Evolutionary conservation across 2,329 filamentous ascomycete species (phyloP).

Genomic region (Orbilia oligospora): DNA sequence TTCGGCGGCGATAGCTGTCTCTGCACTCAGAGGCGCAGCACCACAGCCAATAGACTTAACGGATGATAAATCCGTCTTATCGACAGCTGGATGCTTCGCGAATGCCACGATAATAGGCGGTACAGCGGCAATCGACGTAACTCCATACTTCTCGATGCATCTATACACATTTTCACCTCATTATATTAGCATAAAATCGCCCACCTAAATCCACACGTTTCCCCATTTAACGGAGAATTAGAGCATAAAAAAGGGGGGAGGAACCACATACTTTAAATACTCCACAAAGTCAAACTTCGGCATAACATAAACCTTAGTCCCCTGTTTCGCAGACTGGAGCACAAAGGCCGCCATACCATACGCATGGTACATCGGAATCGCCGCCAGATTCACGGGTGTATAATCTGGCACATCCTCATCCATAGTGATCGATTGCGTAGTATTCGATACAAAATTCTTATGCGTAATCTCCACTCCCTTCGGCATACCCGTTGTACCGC

Average conservation of each 20-base stretch:
- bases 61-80: slow-evolving; percentile 78
- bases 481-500: slow-evolving; percentile 83
- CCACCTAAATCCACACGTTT: neutral
- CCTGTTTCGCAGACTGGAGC: slow-evolving; percentile 72
- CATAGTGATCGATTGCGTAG: slow-evolving; percentile 73
- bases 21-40: slow-evolving; percentile 77
- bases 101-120: slow-evolving; percentile 82
- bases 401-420: slow-evolving; percentile 67
- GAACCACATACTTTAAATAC: slow-evolving; percentile 70
- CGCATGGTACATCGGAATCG: slow-evolving; percentile 83
- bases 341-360: slow-evolving; percentile 78
- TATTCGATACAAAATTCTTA: slow-evolving; percentile 80
- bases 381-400: slow-evolving; percentile 46
- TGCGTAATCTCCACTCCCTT: slow-evolving; percentile 90
- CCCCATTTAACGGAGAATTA: no score
- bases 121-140: slow-evolving; percentile 78
- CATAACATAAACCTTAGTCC: slow-evolving; percentile 83
- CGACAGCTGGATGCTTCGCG: slow-evolving; percentile 78
- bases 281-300: slow-evolving; percentile 80
- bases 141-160: slow-evolving; percentile 76
- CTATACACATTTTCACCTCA: neutral
- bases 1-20: slow-evolving; percentile 74
- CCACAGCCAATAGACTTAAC: slow-evolving; percentile 75
- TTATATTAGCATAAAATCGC: neutral
- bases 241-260: no score